Evolutionary conservation across 2,329 filamentous ascomycete species (phyloP).

Genomic region (Talaromyces piceae): DNA sequence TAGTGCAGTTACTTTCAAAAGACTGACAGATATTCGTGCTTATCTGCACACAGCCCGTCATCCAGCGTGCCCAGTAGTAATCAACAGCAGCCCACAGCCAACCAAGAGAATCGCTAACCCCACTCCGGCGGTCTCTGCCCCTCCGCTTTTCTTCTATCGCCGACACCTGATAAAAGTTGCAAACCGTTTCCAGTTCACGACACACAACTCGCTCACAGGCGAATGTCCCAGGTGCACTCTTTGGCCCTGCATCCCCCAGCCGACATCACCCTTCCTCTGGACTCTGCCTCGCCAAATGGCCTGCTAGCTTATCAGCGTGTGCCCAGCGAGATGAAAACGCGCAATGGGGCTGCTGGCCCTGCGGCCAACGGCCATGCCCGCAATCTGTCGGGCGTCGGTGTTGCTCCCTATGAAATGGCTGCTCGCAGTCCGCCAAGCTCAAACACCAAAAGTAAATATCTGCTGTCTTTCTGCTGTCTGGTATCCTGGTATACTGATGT

Average conservation of each 20-base stretch:
- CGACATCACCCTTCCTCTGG: constrained; percentile 14
- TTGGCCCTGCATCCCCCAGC: not conserved
- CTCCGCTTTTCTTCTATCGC: not conserved
- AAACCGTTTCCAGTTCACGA: not conserved
- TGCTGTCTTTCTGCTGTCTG: not conserved
- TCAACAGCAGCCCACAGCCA: no score
- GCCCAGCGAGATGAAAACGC: constrained; percentile 32
- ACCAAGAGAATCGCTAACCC: no score
- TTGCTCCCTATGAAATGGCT: constrained; percentile 35
- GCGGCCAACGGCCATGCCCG: constrained; percentile 33
- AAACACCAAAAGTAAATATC: constrained; percentile 32
- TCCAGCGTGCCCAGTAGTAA: no score
- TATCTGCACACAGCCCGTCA: not conserved
- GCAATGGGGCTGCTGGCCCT: constrained; percentile 5
- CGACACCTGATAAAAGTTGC: not conserved
- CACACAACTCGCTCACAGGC: not conserved
- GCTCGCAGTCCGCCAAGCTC: constrained; percentile 40
- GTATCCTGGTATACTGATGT: not conserved
- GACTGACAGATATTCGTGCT: not conserved
- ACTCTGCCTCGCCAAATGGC: constrained; percentile 14
- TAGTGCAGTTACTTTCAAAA: no score
- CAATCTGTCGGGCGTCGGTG: constrained; percentile 25
- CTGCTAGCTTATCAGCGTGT: constrained; percentile 17
- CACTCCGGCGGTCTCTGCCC: not conserved
- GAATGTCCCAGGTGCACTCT: not conserved